These are phyloP conservation scores for Geranomyces variabilis DNA, from an alignment of 192 early-diverging fungal genomes.

Conservation along the genomic window DNA sequence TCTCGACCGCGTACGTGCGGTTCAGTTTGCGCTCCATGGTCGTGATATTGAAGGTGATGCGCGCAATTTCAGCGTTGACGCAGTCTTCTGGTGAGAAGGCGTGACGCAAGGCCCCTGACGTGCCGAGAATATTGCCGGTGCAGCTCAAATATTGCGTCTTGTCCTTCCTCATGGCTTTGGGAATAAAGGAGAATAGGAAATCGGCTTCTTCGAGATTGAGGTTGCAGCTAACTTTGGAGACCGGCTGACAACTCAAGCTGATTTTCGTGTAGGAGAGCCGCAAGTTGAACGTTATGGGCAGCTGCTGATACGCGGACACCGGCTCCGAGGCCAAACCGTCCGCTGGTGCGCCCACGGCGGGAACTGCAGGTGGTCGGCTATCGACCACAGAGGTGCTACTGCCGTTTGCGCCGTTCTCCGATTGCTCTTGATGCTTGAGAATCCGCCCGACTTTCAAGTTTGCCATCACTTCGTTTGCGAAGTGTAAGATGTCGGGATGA, in stretches of 20 bases:
- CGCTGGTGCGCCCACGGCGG: neutral
- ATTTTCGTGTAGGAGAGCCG: constrained; percentile 68
- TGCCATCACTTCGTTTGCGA: constrained; percentile 68
- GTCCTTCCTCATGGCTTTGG: constrained; percentile 17
- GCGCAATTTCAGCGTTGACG: constrained; percentile 59
- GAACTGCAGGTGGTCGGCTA: neutral
- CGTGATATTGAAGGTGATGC: constrained; percentile 64
- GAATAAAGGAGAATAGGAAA: constrained; percentile 54
- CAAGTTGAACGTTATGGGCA: constrained; percentile 59
- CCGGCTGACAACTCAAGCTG: constrained; percentile 73
- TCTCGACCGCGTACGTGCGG: constrained; percentile 53
- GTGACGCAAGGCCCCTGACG: constrained; percentile 68
- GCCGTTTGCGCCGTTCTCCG: constrained; percentile 33
- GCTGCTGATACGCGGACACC: constrained; percentile 37
- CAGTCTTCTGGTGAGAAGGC: constrained; percentile 79
- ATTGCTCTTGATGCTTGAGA: constrained; percentile 35
- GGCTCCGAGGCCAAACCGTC: neutral
- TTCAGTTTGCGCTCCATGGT: constrained; percentile 54
- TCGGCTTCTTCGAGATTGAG: constrained; percentile 73
- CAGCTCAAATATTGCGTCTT: constrained; percentile 49
- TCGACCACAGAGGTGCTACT: constrained; percentile 12
- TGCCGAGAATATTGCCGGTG: constrained; percentile 59
- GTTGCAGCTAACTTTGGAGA: constrained; percentile 70
- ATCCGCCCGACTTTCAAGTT: constrained; percentile 59
- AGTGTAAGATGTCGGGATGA: constrained; percentile 70